phyloP scores from a whole-genome alignment of 2,329 filamentous ascomycete genomes.

The Aspergillus calidoustus region DNA sequence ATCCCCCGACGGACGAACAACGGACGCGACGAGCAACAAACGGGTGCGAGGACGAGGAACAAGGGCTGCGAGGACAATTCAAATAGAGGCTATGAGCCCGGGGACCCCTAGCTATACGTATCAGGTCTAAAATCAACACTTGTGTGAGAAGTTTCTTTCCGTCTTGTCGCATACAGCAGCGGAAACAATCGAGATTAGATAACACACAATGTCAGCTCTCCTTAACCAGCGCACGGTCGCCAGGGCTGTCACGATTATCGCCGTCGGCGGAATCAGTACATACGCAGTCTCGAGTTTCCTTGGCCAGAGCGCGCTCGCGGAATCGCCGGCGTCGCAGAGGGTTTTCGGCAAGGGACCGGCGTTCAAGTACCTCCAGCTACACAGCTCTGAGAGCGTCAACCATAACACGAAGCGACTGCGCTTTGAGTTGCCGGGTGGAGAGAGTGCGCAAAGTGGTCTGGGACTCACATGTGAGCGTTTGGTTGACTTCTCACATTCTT shows the following conservation, averaged over 20 bases:
- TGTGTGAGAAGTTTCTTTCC: not conserved
- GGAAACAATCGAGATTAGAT: no score
- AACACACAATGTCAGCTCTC: not conserved
- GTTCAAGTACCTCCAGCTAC: conserved; percentile 12
- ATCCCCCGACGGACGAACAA: not conserved
- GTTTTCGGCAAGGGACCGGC: conserved; percentile 9
- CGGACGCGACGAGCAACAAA: not conserved
- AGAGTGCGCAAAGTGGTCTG: conserved; percentile 13
- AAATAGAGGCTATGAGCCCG: not conserved
- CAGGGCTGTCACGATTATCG: conserved; percentile 3
- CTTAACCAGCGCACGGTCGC: not conserved
- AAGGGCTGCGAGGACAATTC: not conserved
- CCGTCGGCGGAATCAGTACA: conserved; percentile 5
- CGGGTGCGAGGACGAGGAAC: not conserved
- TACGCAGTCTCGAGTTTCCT: not conserved
- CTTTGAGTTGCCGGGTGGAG: conserved; percentile 15
- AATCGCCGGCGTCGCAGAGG: not conserved
- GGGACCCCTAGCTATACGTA: not conserved
- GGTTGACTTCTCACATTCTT: not conserved
- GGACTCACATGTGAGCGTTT: conserved; percentile 18
- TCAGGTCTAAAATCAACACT: not conserved
- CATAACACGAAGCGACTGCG: conserved; percentile 21
- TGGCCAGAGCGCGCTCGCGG: not conserved
- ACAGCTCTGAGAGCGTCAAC: conserved; percentile 15
- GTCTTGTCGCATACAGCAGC: not conserved